phyloP scores from a whole-genome alignment of 257 asterid genomes.

The Solanum medicagineum region DNA sequence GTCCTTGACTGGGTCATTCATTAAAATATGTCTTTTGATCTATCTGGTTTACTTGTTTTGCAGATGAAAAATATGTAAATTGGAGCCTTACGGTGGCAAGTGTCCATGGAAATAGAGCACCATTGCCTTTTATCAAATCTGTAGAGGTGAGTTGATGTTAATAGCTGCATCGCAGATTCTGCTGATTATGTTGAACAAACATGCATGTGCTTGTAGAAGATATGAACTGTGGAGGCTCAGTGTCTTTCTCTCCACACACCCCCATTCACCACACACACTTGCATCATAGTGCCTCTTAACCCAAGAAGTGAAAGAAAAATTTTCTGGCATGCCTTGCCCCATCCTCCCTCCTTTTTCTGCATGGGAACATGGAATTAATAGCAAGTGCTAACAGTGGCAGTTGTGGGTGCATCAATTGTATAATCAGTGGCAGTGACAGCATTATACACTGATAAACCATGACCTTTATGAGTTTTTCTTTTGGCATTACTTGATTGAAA shows the following conservation, averaged over 20 bases:
- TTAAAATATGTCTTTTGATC: not conserved
- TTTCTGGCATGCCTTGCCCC: not conserved
- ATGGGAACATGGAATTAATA: not conserved
- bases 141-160: constrained; percentile 43
- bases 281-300: not conserved
- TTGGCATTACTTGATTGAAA: not conserved
- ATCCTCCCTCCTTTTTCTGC: not conserved
- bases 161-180: not conserved
- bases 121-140: constrained; percentile 70
- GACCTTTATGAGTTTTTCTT: not conserved
- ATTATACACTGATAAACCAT: not conserved
- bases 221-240: not conserved
- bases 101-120: constrained; percentile 84
- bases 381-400: not conserved
- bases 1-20: not conserved
- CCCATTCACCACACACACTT: not conserved
- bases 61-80: constrained; percentile 77
- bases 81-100: constrained; percentile 82
- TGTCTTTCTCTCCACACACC: not conserved
- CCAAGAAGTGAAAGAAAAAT: not conserved
- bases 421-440: not conserved
- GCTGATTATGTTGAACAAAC: not conserved
- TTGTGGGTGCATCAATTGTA: not conserved
- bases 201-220: not conserved
- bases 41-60: constrained; percentile 3